phyloP scores from a whole-genome alignment of 2,329 filamentous ascomycete genomes.

The Colletotrichum australisinense region DNA sequence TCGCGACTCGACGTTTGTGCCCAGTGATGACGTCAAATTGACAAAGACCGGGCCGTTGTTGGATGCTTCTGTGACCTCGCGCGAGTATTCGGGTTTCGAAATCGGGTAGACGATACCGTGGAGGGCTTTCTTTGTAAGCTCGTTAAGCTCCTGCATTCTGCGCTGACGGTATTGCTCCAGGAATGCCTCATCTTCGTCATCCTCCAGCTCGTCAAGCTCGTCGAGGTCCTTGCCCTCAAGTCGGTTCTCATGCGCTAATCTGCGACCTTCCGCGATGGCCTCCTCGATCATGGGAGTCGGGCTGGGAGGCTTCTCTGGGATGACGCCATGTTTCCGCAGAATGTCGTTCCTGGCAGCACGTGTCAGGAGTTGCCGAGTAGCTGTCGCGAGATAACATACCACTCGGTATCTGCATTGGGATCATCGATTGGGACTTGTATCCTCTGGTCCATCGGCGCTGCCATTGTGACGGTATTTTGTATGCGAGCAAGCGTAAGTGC shows the following conservation, averaged over 20 bases:
- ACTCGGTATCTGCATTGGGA: slow-evolving; percentile 98
- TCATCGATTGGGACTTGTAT: slow-evolving; percentile 90
- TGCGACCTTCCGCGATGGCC: slow-evolving; percentile 84
- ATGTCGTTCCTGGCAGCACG: slow-evolving; percentile 86
- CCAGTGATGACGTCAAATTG: slow-evolving; percentile 81
- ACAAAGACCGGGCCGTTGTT: slow-evolving; percentile 77
- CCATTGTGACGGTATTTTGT: slow-evolving; percentile 56
- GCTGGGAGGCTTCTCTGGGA: slow-evolving; percentile 96
- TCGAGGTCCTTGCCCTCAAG: slow-evolving; percentile 95
- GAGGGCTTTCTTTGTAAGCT: slow-evolving; percentile 79
- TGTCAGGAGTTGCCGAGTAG: slow-evolving; percentile 30
- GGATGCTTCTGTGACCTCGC: slow-evolving; percentile 92
- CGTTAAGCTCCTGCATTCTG: slow-evolving; percentile 84
- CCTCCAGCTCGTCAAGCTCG: slow-evolving; percentile 92
- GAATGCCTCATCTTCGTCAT: slow-evolving; percentile 94
- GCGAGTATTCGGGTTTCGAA: slow-evolving; percentile 92
- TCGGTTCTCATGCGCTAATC: slow-evolving; percentile 89
- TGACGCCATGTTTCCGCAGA: slow-evolving; percentile 93
- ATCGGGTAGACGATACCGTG: slow-evolving; percentile 94
- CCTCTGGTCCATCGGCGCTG: slow-evolving; percentile 71
- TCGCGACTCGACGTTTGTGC: slow-evolving; percentile 86
- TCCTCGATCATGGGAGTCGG: slow-evolving; percentile 97
- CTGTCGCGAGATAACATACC: slow-evolving; percentile 63
- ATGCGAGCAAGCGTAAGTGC: neutral
- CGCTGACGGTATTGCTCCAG: slow-evolving; percentile 89